Percentiles rank a stretch among this genome's conserved stretches.
phyloP scores from a whole-genome alignment of 2,329 filamentous ascomycete genomes.

The Penicillium vulpinum region DNA sequence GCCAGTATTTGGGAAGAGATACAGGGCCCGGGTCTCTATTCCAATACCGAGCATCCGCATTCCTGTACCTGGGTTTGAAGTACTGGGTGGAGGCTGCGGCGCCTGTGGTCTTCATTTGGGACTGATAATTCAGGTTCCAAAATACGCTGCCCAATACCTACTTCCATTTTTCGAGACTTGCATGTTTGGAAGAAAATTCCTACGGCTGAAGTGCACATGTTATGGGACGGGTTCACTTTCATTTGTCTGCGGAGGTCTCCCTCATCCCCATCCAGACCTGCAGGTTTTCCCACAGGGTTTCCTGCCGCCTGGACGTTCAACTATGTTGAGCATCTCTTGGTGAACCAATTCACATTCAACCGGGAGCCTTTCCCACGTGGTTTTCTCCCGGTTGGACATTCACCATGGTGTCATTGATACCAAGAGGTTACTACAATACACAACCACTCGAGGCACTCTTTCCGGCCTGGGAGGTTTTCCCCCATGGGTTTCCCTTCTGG shows the following conservation, averaged over 20 bases:
- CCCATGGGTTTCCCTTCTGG: neutral
- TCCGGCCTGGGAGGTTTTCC: neutral
- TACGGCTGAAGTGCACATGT: neutral
- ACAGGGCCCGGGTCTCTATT: constrained; percentile 1
- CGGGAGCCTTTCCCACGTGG: neutral
- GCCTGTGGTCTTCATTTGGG: neutral
- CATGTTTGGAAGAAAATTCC: neutral
- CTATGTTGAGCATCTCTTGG: neutral
- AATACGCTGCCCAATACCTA: neutral
- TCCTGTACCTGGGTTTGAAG: neutral
- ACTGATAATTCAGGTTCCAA: neutral
- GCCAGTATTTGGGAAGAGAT: neutral
- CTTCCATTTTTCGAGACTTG: neutral
- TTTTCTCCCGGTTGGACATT: neutral
- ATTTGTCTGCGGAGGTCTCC: neutral
- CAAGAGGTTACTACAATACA: neutral
- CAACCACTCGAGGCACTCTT: neutral
- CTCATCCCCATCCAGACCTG: neutral
- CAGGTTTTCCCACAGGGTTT: constrained; percentile 1
- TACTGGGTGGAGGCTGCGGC: neutral
- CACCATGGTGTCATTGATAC: neutral
- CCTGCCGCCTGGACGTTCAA: neutral
- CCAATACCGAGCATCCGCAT: neutral
- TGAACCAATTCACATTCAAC: neutral
- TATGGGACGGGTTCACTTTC: neutral